Evolutionary conservation across 2,329 filamentous ascomycete genomes (phyloP), one percentile per base, ranked within the genome.

Genomic region (Calonectria multiphialidica): DNA sequence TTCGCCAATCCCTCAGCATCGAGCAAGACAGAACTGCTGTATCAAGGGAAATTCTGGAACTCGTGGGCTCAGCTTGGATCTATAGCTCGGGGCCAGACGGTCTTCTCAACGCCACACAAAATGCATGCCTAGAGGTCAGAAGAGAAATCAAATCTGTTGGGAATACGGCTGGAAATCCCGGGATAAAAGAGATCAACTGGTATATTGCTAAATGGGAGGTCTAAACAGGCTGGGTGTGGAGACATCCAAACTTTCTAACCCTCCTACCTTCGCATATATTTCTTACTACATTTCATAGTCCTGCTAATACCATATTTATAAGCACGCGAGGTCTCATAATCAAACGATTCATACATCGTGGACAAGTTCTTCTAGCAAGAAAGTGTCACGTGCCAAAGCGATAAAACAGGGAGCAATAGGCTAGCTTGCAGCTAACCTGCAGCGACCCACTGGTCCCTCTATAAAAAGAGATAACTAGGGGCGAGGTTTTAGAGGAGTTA

Each of bases 191-290:
- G 16, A 18, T 68, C 25, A 47, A 63, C 40, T 71, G 69, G 68
- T 33, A 71, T 15, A 71, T 71, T 45, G 64, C 64, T 13, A 71
- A 62, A n/a, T 71, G 69, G 64, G 69, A 68, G 37, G 66, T 63
- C 9, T 71, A 42, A 44, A 23, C 23, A 13, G 9, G 15, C n/a
- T 10, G 8, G 13, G 1, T 33, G 3, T 6, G 21, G 13, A 25
- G 40, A 9, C 16, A 16, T 18, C 21, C 18, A 30, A 30, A 30
- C 28, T 30, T 30, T 30, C 28, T 30, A 8, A 8, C 8, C 5
- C 28, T 37, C 13, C 9, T 37, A 37, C 35, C 12, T 37, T 15
- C 13, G 3, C 9, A 10, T 37, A 12, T 15, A 37, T 15, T 37
- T 37, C 35, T 37, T 10, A 8, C 45, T 18, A 18, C 3, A 23